Percentiles rank a stretch among this genome's conserved stretches.
Evolutionary conservation across 345 rosid species (phyloP).

Genomic region (Eutrema japonicum): DNA sequence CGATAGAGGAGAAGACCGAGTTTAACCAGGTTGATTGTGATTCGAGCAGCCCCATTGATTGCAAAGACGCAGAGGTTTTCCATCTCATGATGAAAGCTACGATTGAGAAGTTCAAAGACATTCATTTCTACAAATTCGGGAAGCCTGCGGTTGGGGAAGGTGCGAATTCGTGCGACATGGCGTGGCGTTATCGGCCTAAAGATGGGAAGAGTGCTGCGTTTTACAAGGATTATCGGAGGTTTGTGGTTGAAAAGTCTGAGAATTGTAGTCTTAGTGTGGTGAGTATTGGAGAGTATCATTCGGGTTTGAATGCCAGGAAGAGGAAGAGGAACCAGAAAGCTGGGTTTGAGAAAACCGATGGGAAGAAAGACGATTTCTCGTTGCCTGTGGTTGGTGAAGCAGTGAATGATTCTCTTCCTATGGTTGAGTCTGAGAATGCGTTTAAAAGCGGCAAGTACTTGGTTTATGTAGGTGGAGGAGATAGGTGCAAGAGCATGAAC

Average conservation of each 20-base stretch:
- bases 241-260: constrained; percentile 60
- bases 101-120: constrained; percentile 79
- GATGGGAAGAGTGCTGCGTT: constrained; percentile 86
- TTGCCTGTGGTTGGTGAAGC: constrained; percentile 74
- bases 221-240: constrained; percentile 90
- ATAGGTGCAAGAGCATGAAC: constrained; percentile 94
- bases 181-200: constrained; percentile 94
- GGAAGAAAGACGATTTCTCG: constrained; percentile 45
- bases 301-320: constrained; percentile 93
- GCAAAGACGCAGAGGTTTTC: constrained; percentile 83
- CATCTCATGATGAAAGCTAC: constrained; percentile 85
- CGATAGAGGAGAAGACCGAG: constrained; percentile 15
- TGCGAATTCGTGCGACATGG: constrained; percentile 79
- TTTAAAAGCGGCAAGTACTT: constrained; percentile 71
- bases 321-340: constrained; percentile 75
- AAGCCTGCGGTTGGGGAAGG: constrained; percentile 69
- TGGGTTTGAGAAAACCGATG: constrained; percentile 58
- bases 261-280: constrained; percentile 68
- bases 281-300: constrained; percentile 80
- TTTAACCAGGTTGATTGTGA: constrained; percentile 48
- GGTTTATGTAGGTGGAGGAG: constrained; percentile 82
- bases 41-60: constrained; percentile 60
- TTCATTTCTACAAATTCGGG: constrained; percentile 88
- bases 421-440: constrained; percentile 70
- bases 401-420: constrained; percentile 73